Evolutionary conservation across 2,329 filamentous ascomycete species (phyloP), one percentile per base, ranked within the genome.

Genomic region (Calonectria multiphialidica): DNA sequence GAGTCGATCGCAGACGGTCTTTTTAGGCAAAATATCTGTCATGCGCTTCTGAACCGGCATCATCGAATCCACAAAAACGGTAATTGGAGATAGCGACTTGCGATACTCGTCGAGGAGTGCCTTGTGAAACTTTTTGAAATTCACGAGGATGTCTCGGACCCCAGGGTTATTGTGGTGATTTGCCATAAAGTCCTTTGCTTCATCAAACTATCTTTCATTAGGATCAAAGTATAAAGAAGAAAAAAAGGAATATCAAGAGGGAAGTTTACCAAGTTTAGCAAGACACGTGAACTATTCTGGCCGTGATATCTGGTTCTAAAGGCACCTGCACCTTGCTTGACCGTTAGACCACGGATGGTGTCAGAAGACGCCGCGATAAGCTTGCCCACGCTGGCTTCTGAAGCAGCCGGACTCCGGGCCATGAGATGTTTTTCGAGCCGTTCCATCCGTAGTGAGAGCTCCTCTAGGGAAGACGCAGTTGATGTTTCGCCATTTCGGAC

Each of bases 31-130:
- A 16, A 90, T 89, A 70, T 90, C 88, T 35, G 84, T 85, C 89
- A 91, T 91, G 57, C 89, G 87, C 78, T 89, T 89, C 69, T 87
- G 86, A 2, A 90, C 84, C 0, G 89, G 88, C 78, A 89, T 88
- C 83, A 90, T 88, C n/a, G 88, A 90, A 75, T 90, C 88, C 33
- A 90, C 88, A 75, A 87, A 90, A 37, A 90, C 88, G 3, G 87
- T 84, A 53, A 90, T 90, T 0, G 89, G 88, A 6, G 86, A 81
- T 47, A 89, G 80, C 0, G 84, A 84, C 74, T 86, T 86, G 66
- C 82, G 82, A 75, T 87, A 85, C 35, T 88, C 86, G 61, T 87
- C 84, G 73, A 87, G 86, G 10, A 90, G 80, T 16, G 84, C 80
- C 72, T 82, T 86, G 76, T 90, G 86, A 44, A 90, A 84, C 53